A percentile compares a stretch with the other conserved stretches of the same genome.
Conservation (phyloP, 306 rosid genomes). For the Adenanthera pavonina region DNA sequence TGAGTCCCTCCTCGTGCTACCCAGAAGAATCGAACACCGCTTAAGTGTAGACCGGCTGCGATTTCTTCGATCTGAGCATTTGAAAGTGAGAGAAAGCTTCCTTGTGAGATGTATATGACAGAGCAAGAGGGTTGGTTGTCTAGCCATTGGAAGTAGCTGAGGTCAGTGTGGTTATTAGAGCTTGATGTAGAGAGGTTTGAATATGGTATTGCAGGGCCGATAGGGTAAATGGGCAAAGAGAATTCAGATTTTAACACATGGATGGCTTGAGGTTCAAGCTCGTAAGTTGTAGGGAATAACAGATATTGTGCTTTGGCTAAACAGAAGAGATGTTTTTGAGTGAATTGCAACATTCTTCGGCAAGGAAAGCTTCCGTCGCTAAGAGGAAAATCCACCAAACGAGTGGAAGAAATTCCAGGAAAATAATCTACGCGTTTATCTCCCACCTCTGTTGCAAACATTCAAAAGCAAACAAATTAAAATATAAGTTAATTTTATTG, state of each 20-base stretch:
- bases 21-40: conserved; percentile 59
- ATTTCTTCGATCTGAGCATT: conserved; percentile 56
- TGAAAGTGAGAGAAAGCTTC: conserved; percentile 59
- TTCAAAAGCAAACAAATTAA: too few species aligned
- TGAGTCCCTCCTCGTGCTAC: conserved; percentile 27
- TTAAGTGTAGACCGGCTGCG: conserved; percentile 33
- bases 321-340: too few species aligned
- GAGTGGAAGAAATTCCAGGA: background rate
- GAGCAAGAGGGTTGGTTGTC: conserved; percentile 50
- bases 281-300: conserved; percentile 44
- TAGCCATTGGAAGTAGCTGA: conserved; percentile 49
- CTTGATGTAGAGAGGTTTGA: background rate
- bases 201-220: conserved; percentile 54
- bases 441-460: background rate
- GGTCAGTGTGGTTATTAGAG: background rate
- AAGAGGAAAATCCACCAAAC: background rate
- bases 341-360: background rate
- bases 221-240: conserved; percentile 46
- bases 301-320: conserved; percentile 48
- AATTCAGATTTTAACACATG: conserved; percentile 43
- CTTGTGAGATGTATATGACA: conserved; percentile 60
- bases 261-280: conserved; percentile 51
- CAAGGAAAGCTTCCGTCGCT: background rate
- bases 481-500: too few species aligned
- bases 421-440: background rate